Evolutionary conservation across 225 moss, liverwort and hornwort genomes (phyloP).

Genomic region (Physcomitrellopsis africana): DNA sequence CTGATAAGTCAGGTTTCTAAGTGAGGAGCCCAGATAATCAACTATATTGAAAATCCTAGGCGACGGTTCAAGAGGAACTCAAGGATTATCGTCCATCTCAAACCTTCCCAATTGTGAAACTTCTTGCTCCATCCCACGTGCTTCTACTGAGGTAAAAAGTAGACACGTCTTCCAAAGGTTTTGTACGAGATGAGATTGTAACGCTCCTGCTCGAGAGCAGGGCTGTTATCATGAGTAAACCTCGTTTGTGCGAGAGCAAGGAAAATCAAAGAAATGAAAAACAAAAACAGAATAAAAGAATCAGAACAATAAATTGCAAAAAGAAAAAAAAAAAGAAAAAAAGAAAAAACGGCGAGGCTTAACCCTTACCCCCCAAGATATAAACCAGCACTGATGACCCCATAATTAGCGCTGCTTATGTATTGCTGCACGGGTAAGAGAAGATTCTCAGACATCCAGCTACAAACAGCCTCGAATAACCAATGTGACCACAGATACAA

Average conservation of each 20-base stretch:
- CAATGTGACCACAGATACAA: background rate
- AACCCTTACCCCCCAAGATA: constrained; percentile 50
- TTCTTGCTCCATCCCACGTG: constrained; percentile 39
- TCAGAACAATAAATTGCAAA: too few species aligned
- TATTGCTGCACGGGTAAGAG: constrained; percentile 37
- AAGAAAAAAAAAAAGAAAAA: background rate
- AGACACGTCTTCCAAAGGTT: constrained; percentile 35
- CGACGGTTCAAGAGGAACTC: background rate
- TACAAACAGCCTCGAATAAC: background rate
- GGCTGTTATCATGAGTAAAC: background rate
- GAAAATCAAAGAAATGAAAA: background rate
- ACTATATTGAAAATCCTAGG: background rate
- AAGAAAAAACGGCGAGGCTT: background rate
- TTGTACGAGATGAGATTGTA: constrained; percentile 41
- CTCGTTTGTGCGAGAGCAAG: background rate
- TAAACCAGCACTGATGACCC: constrained; percentile 48
- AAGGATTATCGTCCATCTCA: background rate
- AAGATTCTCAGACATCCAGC: constrained; percentile 20
- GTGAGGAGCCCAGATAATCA: background rate
- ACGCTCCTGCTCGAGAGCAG: constrained; percentile 40
- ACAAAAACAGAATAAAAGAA: too few species aligned
- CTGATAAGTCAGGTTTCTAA: background rate
- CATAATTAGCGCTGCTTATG: constrained; percentile 23
- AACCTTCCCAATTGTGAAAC: constrained; percentile 44
- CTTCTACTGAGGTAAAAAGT: constrained; percentile 40